phyloP scores from a whole-genome alignment of 768 basidiomycete species.

The Mycena crocata region DNA sequence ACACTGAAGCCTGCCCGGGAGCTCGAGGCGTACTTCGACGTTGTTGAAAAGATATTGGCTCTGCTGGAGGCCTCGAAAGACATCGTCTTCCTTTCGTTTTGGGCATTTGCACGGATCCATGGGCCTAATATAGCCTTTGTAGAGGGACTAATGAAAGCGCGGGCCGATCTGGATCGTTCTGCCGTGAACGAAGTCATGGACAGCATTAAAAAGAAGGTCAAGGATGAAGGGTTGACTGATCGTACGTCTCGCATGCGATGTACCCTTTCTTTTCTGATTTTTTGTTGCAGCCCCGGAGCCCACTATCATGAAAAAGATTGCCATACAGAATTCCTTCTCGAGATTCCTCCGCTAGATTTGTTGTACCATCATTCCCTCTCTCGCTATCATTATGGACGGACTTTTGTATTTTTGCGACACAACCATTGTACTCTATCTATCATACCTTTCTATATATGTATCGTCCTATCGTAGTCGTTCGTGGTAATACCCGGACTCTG shows the following conservation, averaged over 20 bases:
- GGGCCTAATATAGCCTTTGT: constrained; percentile 94
- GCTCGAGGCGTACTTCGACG: constrained; percentile 85
- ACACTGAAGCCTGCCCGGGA: constrained; percentile 82
- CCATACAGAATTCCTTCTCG: constrained; percentile 79
- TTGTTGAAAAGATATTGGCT: constrained; percentile 84
- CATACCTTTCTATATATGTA: background rate
- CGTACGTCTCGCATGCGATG: constrained; percentile 62
- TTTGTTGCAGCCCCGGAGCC: constrained; percentile 73
- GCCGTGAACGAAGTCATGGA: constrained; percentile 93
- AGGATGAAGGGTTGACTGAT: constrained; percentile 86
- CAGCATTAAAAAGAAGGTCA: constrained; percentile 90
- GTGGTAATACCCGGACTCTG: no score
- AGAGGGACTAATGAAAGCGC: constrained; percentile 88
- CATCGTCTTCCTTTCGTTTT: constrained; percentile 93
- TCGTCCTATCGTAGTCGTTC: no score
- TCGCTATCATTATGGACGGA: constrained; percentile 12
- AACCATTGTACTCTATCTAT: constrained; percentile 20
- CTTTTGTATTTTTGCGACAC: constrained; percentile 30
- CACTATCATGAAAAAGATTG: constrained; percentile 92
- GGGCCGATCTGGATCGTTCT: constrained; percentile 92
- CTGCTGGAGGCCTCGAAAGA: constrained; percentile 89
- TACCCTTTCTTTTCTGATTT: constrained; percentile 22
- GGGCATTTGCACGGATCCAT: constrained; percentile 92
- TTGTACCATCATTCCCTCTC: constrained; percentile 5
- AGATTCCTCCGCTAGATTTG: constrained; percentile 67